phyloP scores from a whole-genome alignment of 495 filamentous ascomycete species.

The Mycothermus thermophilus region DNA sequence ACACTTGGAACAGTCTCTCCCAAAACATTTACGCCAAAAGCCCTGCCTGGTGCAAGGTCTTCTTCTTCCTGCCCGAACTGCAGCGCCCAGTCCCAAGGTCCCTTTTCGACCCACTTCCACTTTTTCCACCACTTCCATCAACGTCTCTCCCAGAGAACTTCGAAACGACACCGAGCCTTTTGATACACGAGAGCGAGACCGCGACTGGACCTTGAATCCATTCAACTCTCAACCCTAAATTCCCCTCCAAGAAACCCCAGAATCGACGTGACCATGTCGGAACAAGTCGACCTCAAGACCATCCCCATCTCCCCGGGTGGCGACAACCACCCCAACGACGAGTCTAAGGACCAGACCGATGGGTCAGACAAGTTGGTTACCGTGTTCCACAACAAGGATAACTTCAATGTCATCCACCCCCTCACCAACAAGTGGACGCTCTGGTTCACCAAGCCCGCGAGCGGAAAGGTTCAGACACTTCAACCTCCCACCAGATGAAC shows the following conservation, averaged over 20 bases:
- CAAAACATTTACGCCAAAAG: constrained; percentile 4
- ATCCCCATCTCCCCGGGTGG: constrained; percentile 65
- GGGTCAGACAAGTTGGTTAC: constrained; percentile 54
- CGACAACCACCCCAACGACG: constrained; percentile 25
- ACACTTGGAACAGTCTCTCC: constrained; percentile 3
- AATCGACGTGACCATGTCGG: constrained; percentile 36
- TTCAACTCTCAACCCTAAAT: background rate
- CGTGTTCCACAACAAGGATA: constrained; percentile 91
- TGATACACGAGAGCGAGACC: no score
- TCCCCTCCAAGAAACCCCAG: no score
- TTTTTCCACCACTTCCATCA: background rate
- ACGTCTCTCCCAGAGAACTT: background rate
- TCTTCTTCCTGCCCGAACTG: constrained; percentile 11
- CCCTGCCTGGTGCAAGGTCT: constrained; percentile 22
- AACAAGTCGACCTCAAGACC: constrained; percentile 43
- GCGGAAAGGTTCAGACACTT: constrained; percentile 61
- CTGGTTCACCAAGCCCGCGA: constrained; percentile 98
- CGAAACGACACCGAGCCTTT: constrained; percentile 4
- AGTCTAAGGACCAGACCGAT: constrained; percentile 21
- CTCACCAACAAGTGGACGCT: constrained; percentile 93
- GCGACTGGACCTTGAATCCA: no score
- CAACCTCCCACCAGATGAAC: background rate
- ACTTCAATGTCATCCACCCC: constrained; percentile 98
- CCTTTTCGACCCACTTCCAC: no score
- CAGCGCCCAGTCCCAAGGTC: constrained; percentile 1